Conservation (phyloP, 2,329 filamentous ascomycete genomes). For the Dactylellina haptotyla region DNA sequence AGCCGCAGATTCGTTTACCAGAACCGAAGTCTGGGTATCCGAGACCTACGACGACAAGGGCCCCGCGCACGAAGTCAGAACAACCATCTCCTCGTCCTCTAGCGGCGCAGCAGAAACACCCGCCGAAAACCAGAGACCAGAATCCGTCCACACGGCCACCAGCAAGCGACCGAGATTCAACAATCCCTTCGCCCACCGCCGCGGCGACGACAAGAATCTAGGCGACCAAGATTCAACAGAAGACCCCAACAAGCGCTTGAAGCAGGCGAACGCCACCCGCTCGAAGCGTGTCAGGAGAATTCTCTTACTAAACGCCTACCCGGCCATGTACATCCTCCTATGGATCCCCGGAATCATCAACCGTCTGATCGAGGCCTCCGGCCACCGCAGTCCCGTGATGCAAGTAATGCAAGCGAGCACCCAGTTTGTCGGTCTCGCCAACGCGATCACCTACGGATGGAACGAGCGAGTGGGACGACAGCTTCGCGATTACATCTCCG, state of each 20-base stretch:
- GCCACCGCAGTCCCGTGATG: slow-evolving; percentile 54
- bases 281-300: slow-evolving; percentile 57
- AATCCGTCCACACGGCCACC: slow-evolving; percentile 23
- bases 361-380: slow-evolving; percentile 59
- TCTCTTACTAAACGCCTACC: slow-evolving; percentile 62
- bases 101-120: background rate
- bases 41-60: slow-evolving; percentile 23
- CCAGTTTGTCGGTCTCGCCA: slow-evolving; percentile 61
- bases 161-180: slow-evolving; percentile 32
- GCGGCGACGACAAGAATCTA: slow-evolving; percentile 20
- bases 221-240: slow-evolving; percentile 16
- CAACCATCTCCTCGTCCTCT: slow-evolving; percentile 9
- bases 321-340: slow-evolving; percentile 61
- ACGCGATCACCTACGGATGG: slow-evolving; percentile 62
- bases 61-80: slow-evolving; percentile 27
- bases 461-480: slow-evolving; percentile 59
- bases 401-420: slow-evolving; percentile 61
- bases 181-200: slow-evolving; percentile 48
- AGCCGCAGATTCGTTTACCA: slow-evolving; percentile 7
- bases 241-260: slow-evolving; percentile 14
- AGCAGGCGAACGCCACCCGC: slow-evolving; percentile 38
- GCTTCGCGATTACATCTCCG: slow-evolving; percentile 29
- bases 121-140: slow-evolving; percentile 1
- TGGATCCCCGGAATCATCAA: slow-evolving; percentile 62
- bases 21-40: slow-evolving; percentile 41